Conservation (phyloP, 495 filamentous ascomycete genomes). For the Aspergillus biplanus region DNA sequence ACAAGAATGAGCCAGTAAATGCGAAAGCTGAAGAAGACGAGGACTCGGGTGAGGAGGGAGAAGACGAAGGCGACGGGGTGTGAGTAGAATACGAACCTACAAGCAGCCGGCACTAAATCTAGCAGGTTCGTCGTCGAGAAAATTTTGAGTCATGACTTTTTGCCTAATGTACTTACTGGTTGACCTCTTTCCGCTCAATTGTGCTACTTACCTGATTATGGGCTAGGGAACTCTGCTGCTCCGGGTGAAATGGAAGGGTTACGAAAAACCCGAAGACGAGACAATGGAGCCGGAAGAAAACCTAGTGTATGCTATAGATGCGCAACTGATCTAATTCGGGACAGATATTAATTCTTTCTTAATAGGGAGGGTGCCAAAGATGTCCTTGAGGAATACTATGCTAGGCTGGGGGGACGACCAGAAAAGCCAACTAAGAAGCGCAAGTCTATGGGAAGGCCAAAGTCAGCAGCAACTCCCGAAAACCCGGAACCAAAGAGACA, state of each 20-base stretch:
- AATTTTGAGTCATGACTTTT: slow-evolving; percentile 54
- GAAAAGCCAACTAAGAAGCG: slow-evolving; percentile 42
- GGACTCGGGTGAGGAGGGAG: slow-evolving; percentile 46
- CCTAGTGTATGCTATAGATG: slow-evolving; percentile 43
- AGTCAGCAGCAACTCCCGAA: slow-evolving; percentile 23
- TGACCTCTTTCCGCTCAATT: background rate
- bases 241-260: slow-evolving; percentile 68
- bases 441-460: slow-evolving; percentile 42
- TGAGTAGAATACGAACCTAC: background rate
- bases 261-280: slow-evolving; percentile 54
- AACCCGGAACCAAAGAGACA: slow-evolving; percentile 27
- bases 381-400: slow-evolving; percentile 57
- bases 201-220: slow-evolving; percentile 21
- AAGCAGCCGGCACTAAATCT: slow-evolving; percentile 33
- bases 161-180: slow-evolving; percentile 35
- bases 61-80: slow-evolving; percentile 38
- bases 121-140: slow-evolving; percentile 64
- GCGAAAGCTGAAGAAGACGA: slow-evolving; percentile 38
- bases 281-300: slow-evolving; percentile 67
- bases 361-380: slow-evolving; percentile 56
- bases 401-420: slow-evolving; percentile 59
- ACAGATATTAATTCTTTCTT: slow-evolving; percentile 17
- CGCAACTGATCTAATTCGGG: slow-evolving; percentile 10
- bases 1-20: slow-evolving; percentile 32
- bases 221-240: slow-evolving; percentile 49